Evolutionary conservation across 2,329 filamentous ascomycete species (phyloP), one percentile per base, ranked within the genome.

Genomic region (Penicillium sp.): DNA sequence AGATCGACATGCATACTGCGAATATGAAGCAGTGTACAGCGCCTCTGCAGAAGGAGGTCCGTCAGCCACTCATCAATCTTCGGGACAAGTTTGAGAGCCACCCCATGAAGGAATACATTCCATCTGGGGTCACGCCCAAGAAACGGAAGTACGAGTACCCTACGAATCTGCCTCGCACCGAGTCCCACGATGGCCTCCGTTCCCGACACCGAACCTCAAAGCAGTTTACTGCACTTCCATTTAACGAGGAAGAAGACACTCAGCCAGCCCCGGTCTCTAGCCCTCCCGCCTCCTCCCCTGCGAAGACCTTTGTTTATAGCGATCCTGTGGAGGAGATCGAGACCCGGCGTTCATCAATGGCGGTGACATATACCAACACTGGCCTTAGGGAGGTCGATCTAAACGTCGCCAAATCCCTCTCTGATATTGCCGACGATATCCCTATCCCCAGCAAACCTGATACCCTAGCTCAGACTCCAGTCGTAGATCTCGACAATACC

Each of bases 81-180:
- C 85, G 90, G 7, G 80, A 85, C 18, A 82, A 85, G n/a, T 84
- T 96, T 45, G 76, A 82, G 15, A 77, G 74, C 45, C 85, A 87
- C 1, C 74, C 79, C 4, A 80, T 97, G 50, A 82, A 86, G 51
- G 92, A 97, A 69, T 97, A 97, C 72, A 79, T 85, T 35, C 84
- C 89, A 0, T 97, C 94, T 0, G 93, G 94, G 49, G 82, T 88
- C 45, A 97, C 94, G 1, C 94, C 94, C 0, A 85, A 89, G 68
- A 94, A 92, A 75, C 78, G 81, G 27, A 81, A 85, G 50, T 99
- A 97, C 73, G 81, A 85, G n/a, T 96, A 90, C 67, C 89, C 91
- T 0, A 89, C 84, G 1, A 79, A 82, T 2, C 80, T 99, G 1
- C 94, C 94, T 3, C 85, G 87, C 25, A 97, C 94, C 0, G 83